Evolutionary conservation across 208 protist species (phyloP).

Genomic region (Crithidia acanthocephali): DNA sequence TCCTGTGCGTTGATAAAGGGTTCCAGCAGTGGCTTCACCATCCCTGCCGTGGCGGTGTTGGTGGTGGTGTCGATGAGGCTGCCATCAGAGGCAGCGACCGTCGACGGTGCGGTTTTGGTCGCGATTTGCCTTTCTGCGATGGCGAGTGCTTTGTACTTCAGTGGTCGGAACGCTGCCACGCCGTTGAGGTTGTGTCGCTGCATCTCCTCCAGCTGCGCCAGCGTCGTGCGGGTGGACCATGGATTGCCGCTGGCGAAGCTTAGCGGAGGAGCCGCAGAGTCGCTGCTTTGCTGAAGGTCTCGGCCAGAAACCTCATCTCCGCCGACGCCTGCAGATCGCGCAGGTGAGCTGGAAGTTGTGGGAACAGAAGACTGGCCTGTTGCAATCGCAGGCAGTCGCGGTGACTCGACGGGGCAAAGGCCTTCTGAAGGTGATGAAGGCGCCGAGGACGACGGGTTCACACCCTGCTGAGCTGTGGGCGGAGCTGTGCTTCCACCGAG

Average conservation of each 20-base stretch:
- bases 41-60: not conserved
- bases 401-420: no score
- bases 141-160: not conserved
- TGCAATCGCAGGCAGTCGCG: no score
- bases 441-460: no score
- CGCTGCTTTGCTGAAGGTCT: no score
- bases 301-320: no score
- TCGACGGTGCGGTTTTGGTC: not conserved
- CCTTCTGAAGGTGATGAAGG: no score
- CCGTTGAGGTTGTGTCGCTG: slow-evolving; percentile 3
- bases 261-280: not conserved
- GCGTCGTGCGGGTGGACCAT: slow-evolving; percentile 9
- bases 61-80: no score
- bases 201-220: slow-evolving; percentile 8
- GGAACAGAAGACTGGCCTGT: no score
- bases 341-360: no score
- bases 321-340: no score
- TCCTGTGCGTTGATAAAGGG: slow-evolving; percentile 23
- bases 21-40: slow-evolving; percentile 25
- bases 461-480: no score
- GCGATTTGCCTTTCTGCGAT: not conserved
- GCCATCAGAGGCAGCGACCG: no score
- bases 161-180: slow-evolving; percentile 18
- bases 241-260: not conserved
- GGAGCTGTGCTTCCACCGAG: not conserved